Base-by-base conservation (phyloP, 176 grass and related monocot species). In the Oryza coarctata region DNA sequence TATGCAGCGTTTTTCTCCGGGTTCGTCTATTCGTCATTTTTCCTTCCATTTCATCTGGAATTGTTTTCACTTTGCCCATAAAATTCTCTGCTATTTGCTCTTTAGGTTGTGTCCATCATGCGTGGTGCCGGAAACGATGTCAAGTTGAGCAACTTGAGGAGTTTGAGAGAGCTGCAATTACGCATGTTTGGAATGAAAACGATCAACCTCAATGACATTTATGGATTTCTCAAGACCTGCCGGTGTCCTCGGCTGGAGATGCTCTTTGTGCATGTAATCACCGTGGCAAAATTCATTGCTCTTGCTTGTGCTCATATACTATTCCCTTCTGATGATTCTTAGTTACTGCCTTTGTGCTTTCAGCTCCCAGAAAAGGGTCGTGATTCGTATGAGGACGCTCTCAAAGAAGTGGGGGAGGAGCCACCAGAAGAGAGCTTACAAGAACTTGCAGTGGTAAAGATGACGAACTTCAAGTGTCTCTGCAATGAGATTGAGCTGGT, bases 81-180 rank as follows among this genome's bases (percentile, higher is more conserved):
- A 25, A 0, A 12, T 58, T 25, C 17, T 78, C 63, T 44, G n/a
- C 63, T 71, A 34, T n/a, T 45, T 27, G 15, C 36, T 67, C 26
- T 88, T 66, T 62, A 60, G 79, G 15, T 27, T 27, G 18, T 60
- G 26, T 76, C 49, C 31, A 1, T 4, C 63, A 58, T 68, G 26
- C 18, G 47, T 32, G 50, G 65, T 75, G 76, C 52, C 63, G 60
- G 71, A 41, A 47, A 17, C 12, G 29, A 43, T 14, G 84, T 45
- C 28, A 65, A 44, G n/a, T 65, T 87, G 61, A 74, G 88, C 17
- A 89, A 82, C 65, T 73, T 97, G 35, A 67, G 49, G 20, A 84
- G 45, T 73, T 75, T 93, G 77, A 82, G 78, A 86, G 94, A 93
- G 71, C 68, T 96, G 26, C 88, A 91, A 69, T 64, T 96, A 72